Evolutionary conservation across 176 grass and related monocot species (phyloP).

Genomic region (Aechmea fasciata): DNA sequence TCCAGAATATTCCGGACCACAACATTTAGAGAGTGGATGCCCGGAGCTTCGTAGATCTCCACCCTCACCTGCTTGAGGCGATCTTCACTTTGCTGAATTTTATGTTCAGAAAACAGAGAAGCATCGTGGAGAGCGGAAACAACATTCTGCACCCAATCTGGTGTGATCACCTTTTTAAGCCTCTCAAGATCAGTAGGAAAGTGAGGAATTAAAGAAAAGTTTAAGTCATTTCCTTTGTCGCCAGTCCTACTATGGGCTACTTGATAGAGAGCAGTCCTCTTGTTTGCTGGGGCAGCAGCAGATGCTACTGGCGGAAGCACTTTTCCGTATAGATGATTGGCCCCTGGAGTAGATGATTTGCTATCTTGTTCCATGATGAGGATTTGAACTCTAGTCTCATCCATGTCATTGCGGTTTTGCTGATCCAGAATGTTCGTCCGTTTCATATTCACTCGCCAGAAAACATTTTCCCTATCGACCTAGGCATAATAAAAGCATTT

Average conservation of each 20-base stretch:
- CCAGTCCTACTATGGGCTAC: constrained; percentile 73
- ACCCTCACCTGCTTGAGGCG: constrained; percentile 37
- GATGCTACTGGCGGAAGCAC: not conserved
- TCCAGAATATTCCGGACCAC: constrained; percentile 80
- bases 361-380: not conserved
- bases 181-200: constrained; percentile 39
- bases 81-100: constrained; percentile 13
- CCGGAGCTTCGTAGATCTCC: constrained; percentile 70
- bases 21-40: constrained; percentile 72
- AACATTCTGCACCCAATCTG: constrained; percentile 53
- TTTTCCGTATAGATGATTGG: too few species aligned
- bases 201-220: constrained; percentile 81
- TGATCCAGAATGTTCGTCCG: constrained; percentile 29
- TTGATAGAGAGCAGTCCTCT: constrained; percentile 57
- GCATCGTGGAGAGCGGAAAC: constrained; percentile 54
- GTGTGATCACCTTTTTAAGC: constrained; percentile 52
- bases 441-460: constrained; percentile 45
- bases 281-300: constrained; percentile 29
- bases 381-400: constrained; percentile 4
- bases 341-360: too few species aligned
- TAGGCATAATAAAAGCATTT: constrained; percentile 18
- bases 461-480: constrained; percentile 55
- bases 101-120: constrained; percentile 28
- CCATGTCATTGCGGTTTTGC: constrained; percentile 4
- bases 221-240: constrained; percentile 85